Conservation (phyloP, 768 basidiomycete genomes). For the Mycena crocata region DNA sequence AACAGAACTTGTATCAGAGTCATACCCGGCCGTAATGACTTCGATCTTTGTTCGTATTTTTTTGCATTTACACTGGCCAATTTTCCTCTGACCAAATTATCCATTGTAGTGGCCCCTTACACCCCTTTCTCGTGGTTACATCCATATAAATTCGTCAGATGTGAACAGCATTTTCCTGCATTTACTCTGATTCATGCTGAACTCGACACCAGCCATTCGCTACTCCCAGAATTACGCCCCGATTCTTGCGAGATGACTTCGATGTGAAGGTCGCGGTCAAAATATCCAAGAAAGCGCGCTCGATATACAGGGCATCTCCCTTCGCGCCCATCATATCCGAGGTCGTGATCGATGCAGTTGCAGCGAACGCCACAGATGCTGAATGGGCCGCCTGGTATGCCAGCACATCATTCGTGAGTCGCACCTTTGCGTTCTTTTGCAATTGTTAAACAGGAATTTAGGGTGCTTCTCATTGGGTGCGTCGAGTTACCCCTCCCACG, state of each 20-base stretch:
- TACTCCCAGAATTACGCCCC: conserved; percentile 21
- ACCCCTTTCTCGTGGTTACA: conserved; percentile 21
- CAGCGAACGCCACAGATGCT: conserved; percentile 18
- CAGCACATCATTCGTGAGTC: conserved; percentile 22
- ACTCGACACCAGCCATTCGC: conserved; percentile 14
- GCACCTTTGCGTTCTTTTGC: background rate
- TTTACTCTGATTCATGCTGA: background rate
- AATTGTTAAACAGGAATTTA: background rate
- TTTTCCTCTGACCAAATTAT: background rate
- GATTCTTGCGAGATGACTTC: conserved; percentile 27
- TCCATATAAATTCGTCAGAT: conserved; percentile 27
- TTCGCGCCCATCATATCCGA: conserved; percentile 24
- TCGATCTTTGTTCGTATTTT: conserved; percentile 15
- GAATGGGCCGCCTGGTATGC: conserved; percentile 26
- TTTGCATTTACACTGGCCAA: background rate
- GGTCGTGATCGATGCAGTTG: conserved; percentile 23
- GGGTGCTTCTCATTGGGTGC: conserved; percentile 30
- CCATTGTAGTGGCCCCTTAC: conserved; percentile 17
- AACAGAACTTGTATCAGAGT: conserved; percentile 25
- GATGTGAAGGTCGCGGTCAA: conserved; percentile 19
- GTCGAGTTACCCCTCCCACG: background rate
- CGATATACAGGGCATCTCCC: conserved; percentile 2
- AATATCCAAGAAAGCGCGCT: conserved; percentile 17
- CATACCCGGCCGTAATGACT: conserved; percentile 15
- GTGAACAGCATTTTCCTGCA: background rate